These are phyloP conservation scores for Globisporangium nunn DNA, from an alignment of 352 stramenopile genomes.

Conservation along the genomic window DNA sequence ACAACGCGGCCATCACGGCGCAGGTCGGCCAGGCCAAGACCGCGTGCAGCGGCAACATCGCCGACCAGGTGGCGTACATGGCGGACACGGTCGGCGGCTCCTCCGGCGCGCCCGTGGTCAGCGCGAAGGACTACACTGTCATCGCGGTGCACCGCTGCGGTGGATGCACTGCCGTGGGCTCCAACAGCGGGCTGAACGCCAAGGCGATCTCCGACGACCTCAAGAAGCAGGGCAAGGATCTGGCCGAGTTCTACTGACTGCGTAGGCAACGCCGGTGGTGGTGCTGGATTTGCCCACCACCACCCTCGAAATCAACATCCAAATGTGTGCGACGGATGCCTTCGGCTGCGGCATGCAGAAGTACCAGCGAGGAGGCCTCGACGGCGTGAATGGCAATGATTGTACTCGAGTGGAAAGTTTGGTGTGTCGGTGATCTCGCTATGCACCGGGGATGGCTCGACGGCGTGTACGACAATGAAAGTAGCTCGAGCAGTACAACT, in stretches of 20 bases:
- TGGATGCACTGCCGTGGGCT: slow-evolving; percentile 8
- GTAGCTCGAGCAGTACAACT: too few relatives aligned
- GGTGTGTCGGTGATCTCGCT: too few relatives aligned
- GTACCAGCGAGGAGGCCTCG: too few relatives aligned
- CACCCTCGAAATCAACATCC: too few relatives aligned
- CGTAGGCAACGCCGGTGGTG: too few relatives aligned
- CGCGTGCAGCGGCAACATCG: slow-evolving; percentile 7
- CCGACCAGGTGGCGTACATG: slow-evolving; percentile 19
- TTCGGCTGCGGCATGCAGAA: too few relatives aligned
- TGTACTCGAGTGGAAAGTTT: too few relatives aligned
- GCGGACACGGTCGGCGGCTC: slow-evolving; percentile 15
- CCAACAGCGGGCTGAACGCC: slow-evolving; percentile 14
- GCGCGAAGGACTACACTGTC: slow-evolving; percentile 5
- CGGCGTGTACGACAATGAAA: too few relatives aligned
- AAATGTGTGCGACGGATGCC: too few relatives aligned
- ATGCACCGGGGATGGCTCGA: too few relatives aligned
- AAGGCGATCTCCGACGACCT: slow-evolving; percentile 10
- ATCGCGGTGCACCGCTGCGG: slow-evolving; percentile 12
- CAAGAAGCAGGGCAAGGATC: slow-evolving; percentile 10
- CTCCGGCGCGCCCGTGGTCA: slow-evolving; percentile 17
- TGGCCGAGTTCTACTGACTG: slow-evolving; percentile 11
- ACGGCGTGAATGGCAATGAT: too few relatives aligned
- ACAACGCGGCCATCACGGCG: slow-evolving; percentile 9
- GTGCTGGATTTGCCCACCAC: too few relatives aligned
- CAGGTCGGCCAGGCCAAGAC: slow-evolving; percentile 3